These are phyloP conservation scores for Datura wrightii DNA, from an alignment of 257 asterid genomes.

Conservation along the genomic window DNA sequence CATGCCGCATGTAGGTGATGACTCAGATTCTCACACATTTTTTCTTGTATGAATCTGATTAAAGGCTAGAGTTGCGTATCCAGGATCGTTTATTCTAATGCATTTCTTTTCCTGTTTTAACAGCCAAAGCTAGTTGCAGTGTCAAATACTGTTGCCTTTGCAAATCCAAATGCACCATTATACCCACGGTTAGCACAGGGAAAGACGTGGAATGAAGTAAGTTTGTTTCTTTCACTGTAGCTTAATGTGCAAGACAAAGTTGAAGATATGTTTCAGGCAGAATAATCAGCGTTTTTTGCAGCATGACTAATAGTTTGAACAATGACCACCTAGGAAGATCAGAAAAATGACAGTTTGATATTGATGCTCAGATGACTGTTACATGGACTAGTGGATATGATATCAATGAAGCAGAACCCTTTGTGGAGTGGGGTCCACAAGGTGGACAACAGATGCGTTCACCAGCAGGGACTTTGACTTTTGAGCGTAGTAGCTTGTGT, in stretches of 20 bases:
- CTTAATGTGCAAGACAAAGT: neutral
- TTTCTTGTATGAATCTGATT: neutral
- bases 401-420: slow-evolving; percentile 65
- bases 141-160: slow-evolving; percentile 70
- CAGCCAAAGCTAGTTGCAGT: slow-evolving; percentile 89
- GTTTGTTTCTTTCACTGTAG: slow-evolving; percentile 33
- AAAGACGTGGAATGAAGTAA: slow-evolving; percentile 86
- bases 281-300: neutral
- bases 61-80: neutral
- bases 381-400: slow-evolving; percentile 97
- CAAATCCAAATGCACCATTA: slow-evolving; percentile 86
- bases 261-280: slow-evolving; percentile 10
- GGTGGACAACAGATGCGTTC: slow-evolving; percentile 62
- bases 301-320: slow-evolving; percentile 8
- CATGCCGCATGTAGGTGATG: neutral
- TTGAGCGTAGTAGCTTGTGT: slow-evolving; percentile 83
- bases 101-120: slow-evolving; percentile 28
- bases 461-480: slow-evolving; percentile 83
- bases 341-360: slow-evolving; percentile 24
- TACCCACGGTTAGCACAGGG: slow-evolving; percentile 98
- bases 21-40: neutral
- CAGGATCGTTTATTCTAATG: neutral
- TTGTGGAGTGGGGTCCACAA: slow-evolving; percentile 85
- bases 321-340: neutral
- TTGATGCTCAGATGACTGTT: slow-evolving; percentile 77